Evolutionary conservation across 2,329 filamentous ascomycete species (phyloP).

Genomic region (Amesomyces nigricolor): DNA sequence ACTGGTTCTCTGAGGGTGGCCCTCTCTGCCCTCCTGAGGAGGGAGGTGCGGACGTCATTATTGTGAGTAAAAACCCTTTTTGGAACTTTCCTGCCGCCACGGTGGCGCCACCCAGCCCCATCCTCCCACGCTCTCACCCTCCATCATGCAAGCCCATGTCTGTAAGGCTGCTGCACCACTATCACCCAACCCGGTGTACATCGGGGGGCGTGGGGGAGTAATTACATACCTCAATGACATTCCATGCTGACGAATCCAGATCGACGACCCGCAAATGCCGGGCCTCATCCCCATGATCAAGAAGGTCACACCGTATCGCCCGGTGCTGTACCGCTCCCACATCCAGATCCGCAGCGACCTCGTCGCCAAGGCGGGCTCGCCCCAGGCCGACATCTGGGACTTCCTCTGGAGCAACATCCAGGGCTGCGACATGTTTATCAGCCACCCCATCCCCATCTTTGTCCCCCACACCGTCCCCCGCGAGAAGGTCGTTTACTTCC

Average conservation of each 20-base stretch:
- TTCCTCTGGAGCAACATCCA: conserved; percentile 70
- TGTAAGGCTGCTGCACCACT: conserved; percentile 4
- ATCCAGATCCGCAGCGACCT: conserved; percentile 78
- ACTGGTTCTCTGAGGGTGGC: conserved; percentile 65
- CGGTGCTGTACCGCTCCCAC: conserved; percentile 74
- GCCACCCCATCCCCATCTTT: conserved; percentile 71
- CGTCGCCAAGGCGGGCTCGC: conserved; percentile 54
- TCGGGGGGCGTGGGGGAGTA: conserved; percentile 9
- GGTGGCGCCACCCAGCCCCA: conserved; percentile 8
- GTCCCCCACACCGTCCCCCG: conserved; percentile 63
- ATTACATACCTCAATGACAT: conserved; percentile 1
- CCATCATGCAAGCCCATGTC: conserved; percentile 6
- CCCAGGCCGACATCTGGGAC: conserved; percentile 68
- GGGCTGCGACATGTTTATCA: conserved; percentile 71
- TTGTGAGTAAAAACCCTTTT: conserved; percentile 40
- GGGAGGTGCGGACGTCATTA: conserved; percentile 69
- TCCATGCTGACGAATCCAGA: conserved; percentile 34
- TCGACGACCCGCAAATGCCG: conserved; percentile 84
- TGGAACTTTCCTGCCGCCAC: conserved; percentile 1
- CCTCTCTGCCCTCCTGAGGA: conserved; percentile 59
- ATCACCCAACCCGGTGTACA: conserved; percentile 13
- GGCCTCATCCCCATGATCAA: conserved; percentile 71
- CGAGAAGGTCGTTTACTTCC: conserved; percentile 66
- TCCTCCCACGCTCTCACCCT: conserved; percentile 2
- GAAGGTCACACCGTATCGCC: conserved; percentile 61